A percentile compares a stretch with the other conserved stretches of the same genome.
Evolutionary conservation across 2,329 filamentous ascomycete species (phyloP).

Genomic region (Chaetomium globosum): DNA sequence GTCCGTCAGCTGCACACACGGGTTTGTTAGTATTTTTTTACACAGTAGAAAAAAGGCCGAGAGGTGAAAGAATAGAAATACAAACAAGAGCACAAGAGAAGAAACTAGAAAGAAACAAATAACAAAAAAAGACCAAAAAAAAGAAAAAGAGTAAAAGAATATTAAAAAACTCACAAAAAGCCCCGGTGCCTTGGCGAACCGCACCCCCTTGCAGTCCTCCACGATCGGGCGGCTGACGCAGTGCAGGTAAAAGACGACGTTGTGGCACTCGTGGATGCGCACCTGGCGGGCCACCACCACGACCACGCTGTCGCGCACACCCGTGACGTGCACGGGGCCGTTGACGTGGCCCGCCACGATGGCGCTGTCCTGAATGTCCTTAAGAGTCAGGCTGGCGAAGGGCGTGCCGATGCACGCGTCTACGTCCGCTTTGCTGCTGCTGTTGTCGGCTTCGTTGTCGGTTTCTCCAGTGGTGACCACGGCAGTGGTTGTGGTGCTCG

Average conservation of each 20-base stretch:
- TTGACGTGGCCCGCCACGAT: slow-evolving; percentile 76
- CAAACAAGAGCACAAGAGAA: neutral
- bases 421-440: too few species aligned
- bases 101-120: neutral
- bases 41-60: too few species aligned
- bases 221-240: slow-evolving; percentile 88
- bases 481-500: slow-evolving; percentile 47
- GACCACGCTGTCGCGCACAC: slow-evolving; percentile 70
- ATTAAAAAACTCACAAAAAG: slow-evolving; percentile 66
- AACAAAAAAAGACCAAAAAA: neutral
- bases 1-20: slow-evolving; percentile 33
- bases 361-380: slow-evolving; percentile 69
- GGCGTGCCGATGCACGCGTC: slow-evolving; percentile 49
- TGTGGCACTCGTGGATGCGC: slow-evolving; percentile 82
- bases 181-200: slow-evolving; percentile 75
- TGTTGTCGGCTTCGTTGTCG: slow-evolving; percentile 13
- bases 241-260: slow-evolving; percentile 81
- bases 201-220: slow-evolving; percentile 77
- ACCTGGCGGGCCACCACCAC: slow-evolving; percentile 85
- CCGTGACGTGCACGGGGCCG: slow-evolving; percentile 83
- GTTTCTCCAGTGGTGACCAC: neutral
- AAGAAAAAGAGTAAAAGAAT: slow-evolving; percentile 31
- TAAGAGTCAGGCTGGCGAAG: slow-evolving; percentile 70
- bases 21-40: slow-evolving; percentile 14
- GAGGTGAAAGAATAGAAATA: too few species aligned